A percentile compares a stretch with the other conserved stretches of the same genome.
These are phyloP conservation scores for Lenzites betulinus DNA, from an alignment of 768 basidiomycete species.

Conservation along the genomic window DNA sequence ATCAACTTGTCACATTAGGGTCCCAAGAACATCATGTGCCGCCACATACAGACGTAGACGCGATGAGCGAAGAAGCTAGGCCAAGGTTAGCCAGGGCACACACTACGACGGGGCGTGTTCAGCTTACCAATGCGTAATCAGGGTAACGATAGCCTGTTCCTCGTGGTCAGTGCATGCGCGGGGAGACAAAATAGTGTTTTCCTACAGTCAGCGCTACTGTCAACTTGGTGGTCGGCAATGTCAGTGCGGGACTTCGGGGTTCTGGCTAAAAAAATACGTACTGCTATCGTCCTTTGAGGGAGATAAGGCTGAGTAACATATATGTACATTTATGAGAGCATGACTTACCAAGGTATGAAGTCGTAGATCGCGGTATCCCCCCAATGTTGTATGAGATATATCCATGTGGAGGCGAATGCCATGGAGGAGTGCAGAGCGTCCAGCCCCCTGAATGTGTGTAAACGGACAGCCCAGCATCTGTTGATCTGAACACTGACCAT, in stretches of 20 bases:
- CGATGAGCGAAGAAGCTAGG: slow-evolving; percentile 31
- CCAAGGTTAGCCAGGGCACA: neutral
- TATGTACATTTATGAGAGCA: neutral
- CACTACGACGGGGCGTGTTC: neutral
- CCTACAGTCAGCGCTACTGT: slow-evolving; percentile 26
- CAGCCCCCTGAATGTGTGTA: slow-evolving; percentile 21
- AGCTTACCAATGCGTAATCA: slow-evolving; percentile 30
- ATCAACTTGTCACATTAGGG: slow-evolving; percentile 3
- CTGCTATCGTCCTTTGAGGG: slow-evolving; percentile 20
- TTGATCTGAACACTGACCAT: slow-evolving; percentile 8
- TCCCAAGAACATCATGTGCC: neutral
- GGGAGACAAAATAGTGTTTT: neutral
- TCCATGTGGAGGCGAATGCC: slow-evolving; percentile 28
- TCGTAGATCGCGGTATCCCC: slow-evolving; percentile 22
- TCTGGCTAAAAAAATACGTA: neutral
- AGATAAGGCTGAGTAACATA: neutral
- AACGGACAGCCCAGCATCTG: neutral
- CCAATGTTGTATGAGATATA: slow-evolving; percentile 30
- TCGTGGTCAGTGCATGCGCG: neutral
- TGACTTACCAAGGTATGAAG: slow-evolving; percentile 30
- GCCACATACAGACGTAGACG: slow-evolving; percentile 25
- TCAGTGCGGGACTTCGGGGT: neutral
- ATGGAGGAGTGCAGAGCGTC: slow-evolving; percentile 30
- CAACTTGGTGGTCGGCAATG: neutral
- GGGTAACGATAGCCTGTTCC: slow-evolving; percentile 29